Base-by-base conservation (phyloP, 768 basidiomycete genomes). In the Neoboletus subvelutipes region DNA sequence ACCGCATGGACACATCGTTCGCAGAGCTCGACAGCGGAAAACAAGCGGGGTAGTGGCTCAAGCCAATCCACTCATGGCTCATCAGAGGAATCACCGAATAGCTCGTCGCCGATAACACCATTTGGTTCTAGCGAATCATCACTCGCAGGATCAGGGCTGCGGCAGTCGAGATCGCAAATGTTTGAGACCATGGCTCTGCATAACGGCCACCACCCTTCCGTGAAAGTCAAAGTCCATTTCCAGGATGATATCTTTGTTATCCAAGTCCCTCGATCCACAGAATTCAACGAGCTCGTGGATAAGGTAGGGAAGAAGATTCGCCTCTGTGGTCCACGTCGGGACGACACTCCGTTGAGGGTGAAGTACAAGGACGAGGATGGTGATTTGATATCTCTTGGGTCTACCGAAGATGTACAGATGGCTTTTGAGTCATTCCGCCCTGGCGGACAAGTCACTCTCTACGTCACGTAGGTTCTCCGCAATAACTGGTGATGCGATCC, bases 221-320 rank as follows among this genome's bases (percentile, higher is more conserved):
- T 98, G 42, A 92, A 94, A 69, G 86, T 98, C 68, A 96, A 96
- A 75, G 93, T 98, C 52, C 90, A 92, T 71, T 98, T 90, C 77
- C 86, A 92, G 66, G 91, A 95, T 64, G 94, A 97, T 70, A 90
- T 97, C 45, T 98, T 98, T 68, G 89, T 96, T 60, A 91, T 98
- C 56, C 90, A 93, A 73, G 92, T 96, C 26, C 82, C 90, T 42
- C 82, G 87, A 59, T 74, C 78, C 59, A 92, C 91, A 34, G 85
- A 90, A 69, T 95, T 88, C 72, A 78, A 76, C 51, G 90, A 94
- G 43, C 79, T 98, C 51, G 88, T 95, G 51, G 90, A 94, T 71
- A 89, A 87, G 69, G 92, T 98, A 2, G 87, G 90, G 34, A 86
- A 86, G 76, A 98, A 98, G 83, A 95, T 98, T 64, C 83, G 92